phyloP scores from a whole-genome alignment of 495 filamentous ascomycete species.

The Tuber calosporum region DNA sequence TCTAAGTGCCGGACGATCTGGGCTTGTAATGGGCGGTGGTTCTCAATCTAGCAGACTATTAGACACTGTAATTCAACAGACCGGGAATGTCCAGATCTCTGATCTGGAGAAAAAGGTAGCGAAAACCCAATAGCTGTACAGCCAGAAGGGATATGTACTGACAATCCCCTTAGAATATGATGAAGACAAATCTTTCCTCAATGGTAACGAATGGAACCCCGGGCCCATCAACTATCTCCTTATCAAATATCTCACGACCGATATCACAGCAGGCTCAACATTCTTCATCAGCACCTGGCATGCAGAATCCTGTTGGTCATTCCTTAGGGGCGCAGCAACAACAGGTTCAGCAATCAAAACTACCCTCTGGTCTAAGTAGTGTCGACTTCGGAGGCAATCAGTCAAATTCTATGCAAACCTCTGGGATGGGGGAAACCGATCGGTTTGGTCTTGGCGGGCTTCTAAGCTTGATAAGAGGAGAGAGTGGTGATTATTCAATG shows the following conservation, averaged over 20 bases:
- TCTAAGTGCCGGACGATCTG: conserved; percentile 21
- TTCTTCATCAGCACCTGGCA: conserved; percentile 35
- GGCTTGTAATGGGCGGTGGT: conserved; percentile 25
- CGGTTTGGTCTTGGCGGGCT: conserved; percentile 60
- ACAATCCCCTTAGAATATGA: conserved; percentile 21
- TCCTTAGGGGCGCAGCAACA: conserved; percentile 43
- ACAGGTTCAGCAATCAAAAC: conserved; percentile 49
- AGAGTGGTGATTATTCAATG: conserved; percentile 55
- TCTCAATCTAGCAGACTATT: conserved; percentile 27
- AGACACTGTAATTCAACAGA: conserved; percentile 31
- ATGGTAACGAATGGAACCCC: conserved; percentile 36
- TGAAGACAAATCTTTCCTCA: conserved; percentile 26
- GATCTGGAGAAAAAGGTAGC: conserved; percentile 37
- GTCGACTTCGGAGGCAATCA: conserved; percentile 35
- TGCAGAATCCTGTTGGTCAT: conserved; percentile 34
- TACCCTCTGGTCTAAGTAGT: conserved; percentile 22
- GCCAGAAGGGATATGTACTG: not conserved
- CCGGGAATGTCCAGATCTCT: conserved; percentile 29
- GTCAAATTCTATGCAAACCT: conserved; percentile 41
- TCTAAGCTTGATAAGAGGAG: conserved; percentile 56
- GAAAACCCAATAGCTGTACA: not conserved
- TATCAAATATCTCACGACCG: conserved; percentile 50
- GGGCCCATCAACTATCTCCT: conserved; percentile 29
- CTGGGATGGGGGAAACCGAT: conserved; percentile 61
- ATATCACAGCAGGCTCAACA: conserved; percentile 50